phyloP scores from a whole-genome alignment of 306 rosid genomes.

The Vicia faba region DNA sequence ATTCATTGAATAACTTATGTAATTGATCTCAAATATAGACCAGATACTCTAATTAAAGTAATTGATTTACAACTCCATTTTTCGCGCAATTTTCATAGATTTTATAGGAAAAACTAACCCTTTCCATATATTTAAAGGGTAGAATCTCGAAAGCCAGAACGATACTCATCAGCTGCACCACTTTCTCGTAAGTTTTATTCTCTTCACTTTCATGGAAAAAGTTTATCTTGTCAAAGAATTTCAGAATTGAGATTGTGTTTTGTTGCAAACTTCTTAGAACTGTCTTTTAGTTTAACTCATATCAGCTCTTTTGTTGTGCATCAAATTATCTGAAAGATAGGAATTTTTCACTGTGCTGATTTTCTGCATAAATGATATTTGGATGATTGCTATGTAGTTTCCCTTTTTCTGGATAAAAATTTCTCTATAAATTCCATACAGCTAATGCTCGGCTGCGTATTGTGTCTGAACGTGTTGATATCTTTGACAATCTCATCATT shows the following conservation, averaged over 20 bases:
- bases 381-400: constrained; percentile 31
- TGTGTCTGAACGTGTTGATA: constrained; percentile 92
- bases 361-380: constrained; percentile 17
- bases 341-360: constrained; percentile 14
- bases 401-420: constrained; percentile 24
- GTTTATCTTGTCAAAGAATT: constrained; percentile 8
- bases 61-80: constrained; percentile 1
- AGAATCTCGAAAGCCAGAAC: constrained; percentile 94
- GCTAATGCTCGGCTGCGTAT: constrained; percentile 96
- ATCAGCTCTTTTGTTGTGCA: constrained; percentile 4
- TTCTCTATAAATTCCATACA: constrained; percentile 43
- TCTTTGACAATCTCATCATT: constrained; percentile 76
- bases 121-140: constrained; percentile 71
- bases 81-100: constrained; percentile 8
- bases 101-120: constrained; percentile 45
- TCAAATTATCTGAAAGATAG: constrained; percentile 14
- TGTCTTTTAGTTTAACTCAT: constrained; percentile 9
- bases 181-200: constrained; percentile 79
- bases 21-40: too few species aligned
- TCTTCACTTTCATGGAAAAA: constrained; percentile 28
- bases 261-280: constrained; percentile 14
- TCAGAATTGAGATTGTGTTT: constrained; percentile 18
- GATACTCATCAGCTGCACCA: constrained; percentile 97
- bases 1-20: too few species aligned
- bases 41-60: constrained; percentile 6